phyloP scores from a whole-genome alignment of 2,329 filamentous ascomycete genomes.

The Paracoccidioides brasiliensis region DNA sequence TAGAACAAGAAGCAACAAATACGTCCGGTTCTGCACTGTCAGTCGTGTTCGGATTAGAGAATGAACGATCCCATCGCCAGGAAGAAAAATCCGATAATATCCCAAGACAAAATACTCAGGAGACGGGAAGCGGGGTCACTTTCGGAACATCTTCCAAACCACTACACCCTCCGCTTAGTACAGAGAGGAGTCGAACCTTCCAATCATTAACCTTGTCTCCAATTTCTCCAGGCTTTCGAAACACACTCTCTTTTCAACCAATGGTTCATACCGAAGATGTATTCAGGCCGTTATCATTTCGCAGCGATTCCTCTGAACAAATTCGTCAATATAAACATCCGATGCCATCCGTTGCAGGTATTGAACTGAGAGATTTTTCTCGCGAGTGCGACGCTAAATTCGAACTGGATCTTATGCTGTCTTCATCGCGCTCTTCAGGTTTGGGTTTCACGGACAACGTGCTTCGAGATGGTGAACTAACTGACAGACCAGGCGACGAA shows the following conservation, averaged over 20 bases:
- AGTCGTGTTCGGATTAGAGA: background rate
- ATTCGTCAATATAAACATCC: background rate
- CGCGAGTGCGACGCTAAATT: background rate
- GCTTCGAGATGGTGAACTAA: background rate
- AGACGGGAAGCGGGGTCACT: background rate
- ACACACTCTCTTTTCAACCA: background rate
- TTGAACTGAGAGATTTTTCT: background rate
- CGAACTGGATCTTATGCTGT: background rate
- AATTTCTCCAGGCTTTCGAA: background rate
- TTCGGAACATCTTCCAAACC: background rate
- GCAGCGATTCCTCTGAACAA: background rate
- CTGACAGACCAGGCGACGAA: background rate
- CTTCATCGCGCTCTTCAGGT: background rate
- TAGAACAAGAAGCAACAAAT: conserved; percentile 32
- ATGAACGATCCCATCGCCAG: background rate
- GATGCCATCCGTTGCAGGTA: background rate
- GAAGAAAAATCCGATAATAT: background rate
- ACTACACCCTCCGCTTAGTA: background rate
- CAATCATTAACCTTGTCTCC: background rate
- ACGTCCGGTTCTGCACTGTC: conserved; percentile 2
- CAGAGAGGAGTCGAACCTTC: background rate
- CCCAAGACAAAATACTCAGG: no score
- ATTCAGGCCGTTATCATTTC: background rate
- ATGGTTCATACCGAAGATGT: conserved; percentile 5
- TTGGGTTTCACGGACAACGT: background rate